A percentile compares a stretch with the other conserved stretches of the same genome.
phyloP scores from a whole-genome alignment of 257 asterid genomes.

The Plantago ovata region DNA sequence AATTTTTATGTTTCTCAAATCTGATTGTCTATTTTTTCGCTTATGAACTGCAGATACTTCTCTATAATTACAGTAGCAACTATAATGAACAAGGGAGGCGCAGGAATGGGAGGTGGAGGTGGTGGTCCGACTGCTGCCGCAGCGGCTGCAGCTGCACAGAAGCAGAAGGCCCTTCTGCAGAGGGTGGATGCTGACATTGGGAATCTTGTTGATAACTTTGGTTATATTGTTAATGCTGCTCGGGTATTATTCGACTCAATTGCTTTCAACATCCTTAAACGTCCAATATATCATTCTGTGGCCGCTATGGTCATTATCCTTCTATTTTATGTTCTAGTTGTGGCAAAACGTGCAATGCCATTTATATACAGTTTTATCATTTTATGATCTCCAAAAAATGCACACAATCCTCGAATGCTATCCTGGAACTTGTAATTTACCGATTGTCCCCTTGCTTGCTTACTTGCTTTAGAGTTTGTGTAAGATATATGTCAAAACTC shows the following conservation, averaged over 20 bases:
- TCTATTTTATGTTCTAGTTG: neutral
- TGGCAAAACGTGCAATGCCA: neutral
- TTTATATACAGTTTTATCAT: neutral
- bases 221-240: conserved; percentile 69
- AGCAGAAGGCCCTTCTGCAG: conserved; percentile 73
- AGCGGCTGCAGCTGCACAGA: conserved; percentile 75
- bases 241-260: conserved; percentile 38
- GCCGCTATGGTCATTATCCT: neutral
- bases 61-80: neutral
- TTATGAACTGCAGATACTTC: neutral
- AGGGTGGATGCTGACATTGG: conserved; percentile 81
- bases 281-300: neutral
- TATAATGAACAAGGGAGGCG: conserved; percentile 74
- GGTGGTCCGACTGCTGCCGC: conserved; percentile 76
- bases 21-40: neutral
- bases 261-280: neutral
- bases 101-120: conserved; percentile 37
- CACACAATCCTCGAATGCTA: no score
- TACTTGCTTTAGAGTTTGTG: no score
- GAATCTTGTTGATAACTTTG: conserved; percentile 76
- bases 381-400: neutral
- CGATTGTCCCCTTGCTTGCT: no score
- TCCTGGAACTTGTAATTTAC: no score
- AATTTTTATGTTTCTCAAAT: neutral
- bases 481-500: neutral